Base-by-base conservation (phyloP, 2,329 filamentous ascomycete species). In the Septoria linicola region DNA sequence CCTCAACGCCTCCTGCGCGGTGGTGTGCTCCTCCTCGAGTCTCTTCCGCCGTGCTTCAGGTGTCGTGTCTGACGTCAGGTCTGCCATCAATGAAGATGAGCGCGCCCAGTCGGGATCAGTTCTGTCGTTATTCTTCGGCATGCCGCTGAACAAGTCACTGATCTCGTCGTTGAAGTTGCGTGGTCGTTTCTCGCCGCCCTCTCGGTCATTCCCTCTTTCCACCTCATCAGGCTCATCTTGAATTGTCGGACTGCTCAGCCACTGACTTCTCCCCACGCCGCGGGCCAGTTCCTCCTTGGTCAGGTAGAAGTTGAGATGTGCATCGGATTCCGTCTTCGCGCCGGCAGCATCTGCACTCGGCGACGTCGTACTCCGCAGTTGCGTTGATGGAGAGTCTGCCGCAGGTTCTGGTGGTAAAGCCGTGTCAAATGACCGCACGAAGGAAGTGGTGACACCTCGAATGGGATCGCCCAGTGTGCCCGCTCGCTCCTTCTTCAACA, bases 341-440 rank as follows among this genome's bases (percentile, higher is more conserved):
- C 54, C 58, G 8, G 57, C 11, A 5, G 54, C 57, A 25, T 58
- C 49, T 32, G 23, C 23, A 27, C 35, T 44, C 2, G 55, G 53
- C 8, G 51, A 58, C 20, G 41, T 30, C 19, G 49, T 19, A 27
- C 44, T 54, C 19, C 46, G 32, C 20, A 51, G 43, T 19, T 51
- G 44, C 16, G 60, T 60, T 6, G 59, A 48, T 43, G 51, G 59
- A 49, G 39, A 63, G 37, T 34, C 59, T 42, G 56, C 59, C 21
- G 47, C 59, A 23, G 43, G 63, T 39, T 20, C 73, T 1, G 66
- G 61, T 1, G 74, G 70, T 4, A 70, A 59, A 17, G 79, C 84
- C 8, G 79, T 81, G 66, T 89, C 85, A 62, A 96, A 84, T 2
- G 89, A 91, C 72, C 89, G 80, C 63, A 96, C 74, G 66, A 96